A percentile compares a stretch with the other conserved stretches of the same genome.
phyloP scores from a whole-genome alignment of 441 rosid genomes.

The Mallotus japonicus region DNA sequence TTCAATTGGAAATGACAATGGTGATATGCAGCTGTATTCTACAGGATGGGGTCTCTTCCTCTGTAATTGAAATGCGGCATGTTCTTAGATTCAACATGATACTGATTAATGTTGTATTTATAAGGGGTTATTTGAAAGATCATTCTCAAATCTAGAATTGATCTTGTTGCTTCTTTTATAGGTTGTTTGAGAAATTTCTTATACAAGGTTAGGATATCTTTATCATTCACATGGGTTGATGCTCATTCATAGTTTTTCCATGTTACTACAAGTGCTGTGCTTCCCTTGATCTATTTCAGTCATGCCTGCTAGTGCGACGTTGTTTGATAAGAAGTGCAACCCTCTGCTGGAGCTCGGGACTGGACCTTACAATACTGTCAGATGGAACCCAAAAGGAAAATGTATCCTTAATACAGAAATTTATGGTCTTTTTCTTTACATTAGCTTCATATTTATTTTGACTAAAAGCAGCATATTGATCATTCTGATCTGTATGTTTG shows the following conservation, averaged over 20 bases:
- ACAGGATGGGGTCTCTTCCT: background rate
- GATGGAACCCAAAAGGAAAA: constrained; percentile 95
- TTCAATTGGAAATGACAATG: background rate
- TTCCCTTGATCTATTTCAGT: constrained; percentile 61
- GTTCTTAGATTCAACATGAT: background rate
- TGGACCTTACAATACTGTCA: constrained; percentile 85
- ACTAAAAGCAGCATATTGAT: constrained; percentile 11
- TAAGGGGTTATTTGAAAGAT: background rate
- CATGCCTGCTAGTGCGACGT: constrained; percentile 87
- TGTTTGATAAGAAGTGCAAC: constrained; percentile 87
- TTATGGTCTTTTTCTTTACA: constrained; percentile 10
- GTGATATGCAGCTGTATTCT: background rate
- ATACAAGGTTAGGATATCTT: background rate
- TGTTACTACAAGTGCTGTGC: constrained; percentile 15
- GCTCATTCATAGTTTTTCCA: background rate
- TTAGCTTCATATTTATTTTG: background rate
- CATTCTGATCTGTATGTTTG: constrained; percentile 13
- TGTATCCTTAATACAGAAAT: constrained; percentile 52
- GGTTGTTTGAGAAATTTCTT: background rate
- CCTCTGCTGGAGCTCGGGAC: constrained; percentile 79
- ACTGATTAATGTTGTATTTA: background rate
- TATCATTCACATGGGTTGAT: background rate
- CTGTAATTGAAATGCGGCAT: background rate
- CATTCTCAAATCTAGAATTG: background rate
- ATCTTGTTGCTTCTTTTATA: background rate